These are phyloP conservation scores for Anastatica hierochuntica DNA, from an alignment of 345 rosid species.

Conservation along the genomic window DNA sequence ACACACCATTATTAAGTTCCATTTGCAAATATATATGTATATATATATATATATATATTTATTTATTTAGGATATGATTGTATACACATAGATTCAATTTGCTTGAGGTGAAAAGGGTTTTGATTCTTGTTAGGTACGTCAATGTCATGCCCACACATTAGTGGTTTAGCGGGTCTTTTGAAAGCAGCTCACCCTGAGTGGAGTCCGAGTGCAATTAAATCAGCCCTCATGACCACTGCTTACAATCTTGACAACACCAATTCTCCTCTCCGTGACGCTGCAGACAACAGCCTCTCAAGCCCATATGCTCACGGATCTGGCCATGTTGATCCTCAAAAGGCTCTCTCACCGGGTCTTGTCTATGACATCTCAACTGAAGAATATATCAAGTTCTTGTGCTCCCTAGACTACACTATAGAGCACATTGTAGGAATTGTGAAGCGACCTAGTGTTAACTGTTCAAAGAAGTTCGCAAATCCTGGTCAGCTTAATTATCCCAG, in stretches of 20 bases:
- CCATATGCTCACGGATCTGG: constrained; percentile 79
- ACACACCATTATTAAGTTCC: no score
- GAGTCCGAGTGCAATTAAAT: constrained; percentile 86
- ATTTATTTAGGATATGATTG: no score
- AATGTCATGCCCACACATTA: constrained; percentile 94
- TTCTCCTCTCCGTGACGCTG: constrained; percentile 55
- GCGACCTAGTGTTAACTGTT: constrained; percentile 50
- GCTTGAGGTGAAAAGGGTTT: not conserved
- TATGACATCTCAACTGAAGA: constrained; percentile 64
- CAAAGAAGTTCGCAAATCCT: constrained; percentile 48
- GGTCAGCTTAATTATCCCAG: constrained; percentile 88
- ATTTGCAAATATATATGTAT: no score
- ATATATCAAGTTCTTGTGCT: constrained; percentile 67
- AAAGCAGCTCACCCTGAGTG: constrained; percentile 81
- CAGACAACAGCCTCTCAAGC: constrained; percentile 44
- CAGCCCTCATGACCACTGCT: constrained; percentile 84
- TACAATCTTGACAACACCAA: constrained; percentile 58
- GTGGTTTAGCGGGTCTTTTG: constrained; percentile 75
- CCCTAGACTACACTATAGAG: constrained; percentile 48
- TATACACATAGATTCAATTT: not conserved
- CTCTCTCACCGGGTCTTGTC: constrained; percentile 74
- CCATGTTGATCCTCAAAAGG: constrained; percentile 71
- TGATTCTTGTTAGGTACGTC: constrained; percentile 55
- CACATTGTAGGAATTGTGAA: constrained; percentile 57
- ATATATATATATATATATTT: no score